phyloP scores from a whole-genome alignment of 768 basidiomycete species.

The Agaricus blazei region DNA sequence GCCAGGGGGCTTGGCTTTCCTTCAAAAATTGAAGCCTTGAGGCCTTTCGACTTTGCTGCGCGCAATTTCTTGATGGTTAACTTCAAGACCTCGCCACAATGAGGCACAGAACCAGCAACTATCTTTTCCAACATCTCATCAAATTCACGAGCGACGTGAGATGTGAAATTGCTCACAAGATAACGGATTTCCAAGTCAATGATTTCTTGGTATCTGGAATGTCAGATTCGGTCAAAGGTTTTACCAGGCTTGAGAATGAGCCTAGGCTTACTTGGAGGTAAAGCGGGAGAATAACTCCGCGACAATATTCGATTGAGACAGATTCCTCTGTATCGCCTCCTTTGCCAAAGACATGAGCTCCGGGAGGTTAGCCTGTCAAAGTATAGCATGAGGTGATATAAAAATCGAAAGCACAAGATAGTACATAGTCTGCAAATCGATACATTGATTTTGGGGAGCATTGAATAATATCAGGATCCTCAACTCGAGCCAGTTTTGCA shows the following conservation, averaged over 20 bases:
- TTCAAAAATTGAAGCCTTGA: not conserved
- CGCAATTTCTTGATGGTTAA: slow-evolving; percentile 5
- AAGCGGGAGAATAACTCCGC: slow-evolving; percentile 11
- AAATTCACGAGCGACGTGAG: slow-evolving; percentile 1
- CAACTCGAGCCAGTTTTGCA: not conserved
- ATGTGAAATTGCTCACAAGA: slow-evolving; percentile 3
- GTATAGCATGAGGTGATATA: not conserved
- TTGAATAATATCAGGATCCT: not conserved
- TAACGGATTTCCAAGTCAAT: slow-evolving; percentile 1
- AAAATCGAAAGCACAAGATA: not conserved
- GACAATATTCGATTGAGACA: too few relatives aligned
- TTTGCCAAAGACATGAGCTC: slow-evolving; percentile 2
- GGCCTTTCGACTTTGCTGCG: not conserved
- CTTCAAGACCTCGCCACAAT: not conserved
- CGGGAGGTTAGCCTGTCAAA: not conserved
- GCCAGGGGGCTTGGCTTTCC: too few relatives aligned
- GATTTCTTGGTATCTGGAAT: slow-evolving; percentile 6
- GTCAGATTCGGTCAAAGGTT: not conserved
- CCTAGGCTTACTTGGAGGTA: slow-evolving; percentile 6
- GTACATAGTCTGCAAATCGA: slow-evolving; percentile 19
- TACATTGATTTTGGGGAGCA: slow-evolving; percentile 37
- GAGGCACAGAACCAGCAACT: not conserved
- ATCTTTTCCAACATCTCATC: slow-evolving; percentile 1
- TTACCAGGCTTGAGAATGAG: not conserved
- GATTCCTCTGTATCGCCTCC: slow-evolving; percentile 8